phyloP scores from a whole-genome alignment of 2,329 filamentous ascomycete species.

The Epichloe festucae region DNA sequence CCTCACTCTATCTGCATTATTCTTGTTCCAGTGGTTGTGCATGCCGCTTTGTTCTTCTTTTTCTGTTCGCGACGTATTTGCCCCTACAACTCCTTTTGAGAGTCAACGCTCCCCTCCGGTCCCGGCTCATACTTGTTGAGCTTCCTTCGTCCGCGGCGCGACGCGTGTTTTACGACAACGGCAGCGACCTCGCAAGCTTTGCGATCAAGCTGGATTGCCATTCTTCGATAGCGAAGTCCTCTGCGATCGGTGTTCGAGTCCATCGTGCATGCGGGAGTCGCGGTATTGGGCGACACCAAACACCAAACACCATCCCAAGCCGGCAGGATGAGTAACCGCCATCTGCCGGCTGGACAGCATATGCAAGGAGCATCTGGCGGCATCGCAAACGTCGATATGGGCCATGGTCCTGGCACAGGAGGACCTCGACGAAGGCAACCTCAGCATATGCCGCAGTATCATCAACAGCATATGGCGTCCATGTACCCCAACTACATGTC shows the following conservation, averaged over 20 bases:
- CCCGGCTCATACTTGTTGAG: background rate
- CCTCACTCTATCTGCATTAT: too few relatives aligned
- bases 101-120: background rate
- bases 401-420: constrained; percentile 19
- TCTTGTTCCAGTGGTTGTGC: too few relatives aligned
- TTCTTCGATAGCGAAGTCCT: background rate
- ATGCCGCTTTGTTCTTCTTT: background rate
- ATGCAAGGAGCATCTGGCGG: constrained; percentile 33
- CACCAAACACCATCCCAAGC: constrained; percentile 35
- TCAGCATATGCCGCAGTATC: constrained; percentile 26
- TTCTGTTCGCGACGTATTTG: background rate
- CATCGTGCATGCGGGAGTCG: constrained; percentile 19
- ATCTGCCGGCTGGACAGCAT: constrained; percentile 65
- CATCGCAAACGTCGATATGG: constrained; percentile 22
- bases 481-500: constrained; percentile 41
- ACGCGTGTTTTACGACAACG: background rate
- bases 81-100: background rate
- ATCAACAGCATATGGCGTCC: constrained; percentile 23
- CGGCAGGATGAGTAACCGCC: constrained; percentile 66
- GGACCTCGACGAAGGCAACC: constrained; percentile 25
- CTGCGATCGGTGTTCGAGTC: background rate
- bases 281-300: constrained; percentile 21
- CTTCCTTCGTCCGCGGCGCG: background rate
- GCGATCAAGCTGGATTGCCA: background rate
- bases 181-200: background rate